These are phyloP conservation scores for Arthroderma sp. DNA, from an alignment of 2,329 filamentous ascomycete genomes.

Conservation along the genomic window DNA sequence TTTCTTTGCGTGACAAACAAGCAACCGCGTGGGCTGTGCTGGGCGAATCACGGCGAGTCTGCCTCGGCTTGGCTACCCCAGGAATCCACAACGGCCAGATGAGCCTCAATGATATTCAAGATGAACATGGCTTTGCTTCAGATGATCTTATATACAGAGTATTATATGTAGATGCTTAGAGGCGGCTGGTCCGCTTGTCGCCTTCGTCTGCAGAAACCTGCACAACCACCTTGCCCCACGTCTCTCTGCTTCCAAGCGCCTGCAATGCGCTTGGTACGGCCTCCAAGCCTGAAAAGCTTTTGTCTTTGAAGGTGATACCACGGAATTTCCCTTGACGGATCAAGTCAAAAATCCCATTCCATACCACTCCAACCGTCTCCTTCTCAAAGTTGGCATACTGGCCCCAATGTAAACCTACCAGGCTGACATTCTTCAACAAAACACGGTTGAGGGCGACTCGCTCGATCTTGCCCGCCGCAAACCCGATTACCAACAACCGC, in stretches of 20 bases:
- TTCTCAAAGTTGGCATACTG: constrained; percentile 63
- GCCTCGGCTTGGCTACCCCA: not conserved
- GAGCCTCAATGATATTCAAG: not conserved
- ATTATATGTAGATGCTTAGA: constrained; percentile 2
- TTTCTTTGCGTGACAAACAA: no score
- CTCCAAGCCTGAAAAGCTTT: constrained; percentile 71
- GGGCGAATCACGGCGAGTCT: no score
- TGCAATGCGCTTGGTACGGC: constrained; percentile 62
- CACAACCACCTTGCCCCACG: constrained; percentile 94
- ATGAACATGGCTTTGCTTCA: no score
- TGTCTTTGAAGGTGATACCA: constrained; percentile 70
- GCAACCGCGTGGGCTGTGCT: no score
- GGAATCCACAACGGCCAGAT: not conserved
- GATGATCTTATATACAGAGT: not conserved
- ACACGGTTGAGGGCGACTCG: constrained; percentile 89
- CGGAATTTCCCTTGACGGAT: constrained; percentile 66
- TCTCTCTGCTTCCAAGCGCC: constrained; percentile 65
- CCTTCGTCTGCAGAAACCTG: constrained; percentile 63
- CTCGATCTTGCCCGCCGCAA: constrained; percentile 75
- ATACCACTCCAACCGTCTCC: constrained; percentile 57
- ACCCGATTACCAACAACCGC: constrained; percentile 74
- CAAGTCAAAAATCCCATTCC: constrained; percentile 67
- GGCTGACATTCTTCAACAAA: constrained; percentile 78
- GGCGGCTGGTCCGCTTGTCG: constrained; percentile 12
- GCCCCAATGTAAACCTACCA: constrained; percentile 89